Evolutionary conservation across 129 eudicot species (phyloP).

Genomic region (Artemisia annua): DNA sequence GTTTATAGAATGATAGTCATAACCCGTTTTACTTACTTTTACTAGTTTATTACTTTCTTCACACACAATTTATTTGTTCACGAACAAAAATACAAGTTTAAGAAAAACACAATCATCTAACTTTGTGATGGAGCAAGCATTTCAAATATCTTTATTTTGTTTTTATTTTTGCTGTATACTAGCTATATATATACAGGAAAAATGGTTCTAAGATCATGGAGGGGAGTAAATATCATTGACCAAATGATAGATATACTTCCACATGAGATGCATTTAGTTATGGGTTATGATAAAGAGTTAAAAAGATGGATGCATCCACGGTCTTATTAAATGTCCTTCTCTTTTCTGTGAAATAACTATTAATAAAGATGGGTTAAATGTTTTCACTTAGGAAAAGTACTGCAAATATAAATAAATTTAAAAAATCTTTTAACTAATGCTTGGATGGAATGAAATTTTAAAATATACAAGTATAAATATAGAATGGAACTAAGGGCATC

Average conservation of each 20-base stretch:
- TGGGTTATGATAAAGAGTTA: neutral
- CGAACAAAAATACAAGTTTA: too few relatives aligned
- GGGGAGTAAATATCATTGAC: constrained; percentile 19
- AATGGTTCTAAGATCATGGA: neutral
- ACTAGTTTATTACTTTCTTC: too few relatives aligned
- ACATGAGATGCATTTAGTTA: constrained; percentile 19
- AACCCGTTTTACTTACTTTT: too few relatives aligned
- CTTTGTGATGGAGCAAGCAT: too few relatives aligned
- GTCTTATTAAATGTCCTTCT: constrained; percentile 1
- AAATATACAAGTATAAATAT: too few relatives aligned
- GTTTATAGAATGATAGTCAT: too few relatives aligned
- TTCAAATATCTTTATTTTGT: too few relatives aligned
- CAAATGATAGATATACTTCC: constrained; percentile 22
- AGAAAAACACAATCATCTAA: too few relatives aligned
- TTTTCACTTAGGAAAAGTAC: constrained; percentile 10
- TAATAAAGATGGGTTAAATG: constrained; percentile 17
- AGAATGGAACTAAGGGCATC: too few relatives aligned
- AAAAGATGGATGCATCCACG: constrained; percentile 5
- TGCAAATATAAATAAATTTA: neutral
- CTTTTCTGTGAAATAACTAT: constrained; percentile 22
- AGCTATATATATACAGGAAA: neutral
- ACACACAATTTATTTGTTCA: too few relatives aligned
- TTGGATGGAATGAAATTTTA: too few relatives aligned
- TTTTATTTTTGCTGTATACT: too few relatives aligned
- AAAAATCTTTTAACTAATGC: neutral